These are phyloP conservation scores for Phytophthora pseudosyringae DNA, from an alignment of 352 stramenopile species.

Conservation along the genomic window DNA sequence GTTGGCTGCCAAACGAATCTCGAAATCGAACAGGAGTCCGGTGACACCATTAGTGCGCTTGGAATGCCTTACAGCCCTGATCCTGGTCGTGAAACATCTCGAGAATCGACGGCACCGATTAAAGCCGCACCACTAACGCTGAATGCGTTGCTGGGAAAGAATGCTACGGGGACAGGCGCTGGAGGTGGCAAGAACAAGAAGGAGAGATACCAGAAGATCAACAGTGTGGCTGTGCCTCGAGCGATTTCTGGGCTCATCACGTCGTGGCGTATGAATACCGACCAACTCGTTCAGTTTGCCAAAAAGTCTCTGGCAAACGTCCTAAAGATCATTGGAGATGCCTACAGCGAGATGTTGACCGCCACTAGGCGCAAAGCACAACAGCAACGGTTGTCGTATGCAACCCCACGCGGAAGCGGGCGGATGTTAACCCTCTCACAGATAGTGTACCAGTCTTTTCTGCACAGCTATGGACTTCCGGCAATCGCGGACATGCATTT, in stretches of 20 bases:
- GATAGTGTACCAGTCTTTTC: conserved; percentile 84
- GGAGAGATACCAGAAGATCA: conserved; percentile 82
- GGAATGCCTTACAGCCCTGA: not conserved
- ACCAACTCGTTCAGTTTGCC: conserved; percentile 78
- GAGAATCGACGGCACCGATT: conserved; percentile 14
- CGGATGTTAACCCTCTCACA: conserved; percentile 64
- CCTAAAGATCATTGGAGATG: conserved; percentile 73
- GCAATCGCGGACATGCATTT: conserved; percentile 84
- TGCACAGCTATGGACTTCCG: conserved; percentile 82
- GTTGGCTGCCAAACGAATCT: conserved; percentile 58
- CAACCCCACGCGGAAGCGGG: conserved; percentile 26
- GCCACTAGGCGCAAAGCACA: conserved; percentile 57
- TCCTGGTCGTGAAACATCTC: conserved; percentile 6
- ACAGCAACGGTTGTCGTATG: conserved; percentile 29
- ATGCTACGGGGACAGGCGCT: not conserved
- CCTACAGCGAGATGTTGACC: conserved; percentile 77
- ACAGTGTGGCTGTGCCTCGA: conserved; percentile 65
- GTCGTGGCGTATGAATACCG: conserved; percentile 84
- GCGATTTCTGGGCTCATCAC: conserved; percentile 73
- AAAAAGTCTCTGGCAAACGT: conserved; percentile 78
- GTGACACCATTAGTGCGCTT: conserved; percentile 2
- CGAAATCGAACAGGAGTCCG: conserved; percentile 27
- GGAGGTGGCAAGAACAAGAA: conserved; percentile 40
- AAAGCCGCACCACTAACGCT: conserved; percentile 56
- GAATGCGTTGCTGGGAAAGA: conserved; percentile 52